Evolutionary conservation across 192 early-diverging fungal species (phyloP), one percentile per base, ranked within the genome.

Genomic region (Helicostylum pulchrum): DNA sequence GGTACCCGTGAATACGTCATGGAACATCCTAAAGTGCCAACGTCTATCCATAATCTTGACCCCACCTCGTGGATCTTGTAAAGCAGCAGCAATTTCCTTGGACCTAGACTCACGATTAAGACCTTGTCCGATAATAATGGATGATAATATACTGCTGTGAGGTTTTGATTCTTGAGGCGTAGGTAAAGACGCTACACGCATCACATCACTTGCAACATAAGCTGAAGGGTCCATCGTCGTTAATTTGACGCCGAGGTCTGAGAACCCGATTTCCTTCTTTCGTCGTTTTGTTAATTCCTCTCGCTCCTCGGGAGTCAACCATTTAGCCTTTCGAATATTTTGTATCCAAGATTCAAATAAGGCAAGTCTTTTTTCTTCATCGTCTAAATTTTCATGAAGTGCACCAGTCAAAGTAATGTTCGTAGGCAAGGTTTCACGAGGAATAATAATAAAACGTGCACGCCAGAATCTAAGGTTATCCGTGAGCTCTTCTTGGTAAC

Each of bases 341-440:
- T 98, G 93, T 17, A 98, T 66, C 66, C 97, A 99, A 49, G 78
- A 80, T 58, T 90, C 81, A 76, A 99, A 97, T 47, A 88, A 86
- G 2, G 85, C 90, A 1, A 99, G 70, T 20, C 97, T 80, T 42
- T 90, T 62, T 64, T 99, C 97, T 61, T 98, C 95, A 4, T 93
- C 90, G 59, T 93, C 87, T 52, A 99, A 62, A 9, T 82, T 69
- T 62, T 88, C 84, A 52, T 76, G 78, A 6, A 82, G 68, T 26
- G 81, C 84, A 12, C 78, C 65, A 56, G 78, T 86, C 17, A 80
- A 63, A 26, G 80, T 70, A 31, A 72, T 73, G 42, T 78, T 81
- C 26, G 69, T 58, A 3, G 87, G 80, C 12, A 90, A 66, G 30
- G 74, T 69, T 59, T 94, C 91, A 19, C 84, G 57, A 2, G 97